Conservation (phyloP, 495 filamentous ascomycete genomes). For the Poronia punctata region DNA sequence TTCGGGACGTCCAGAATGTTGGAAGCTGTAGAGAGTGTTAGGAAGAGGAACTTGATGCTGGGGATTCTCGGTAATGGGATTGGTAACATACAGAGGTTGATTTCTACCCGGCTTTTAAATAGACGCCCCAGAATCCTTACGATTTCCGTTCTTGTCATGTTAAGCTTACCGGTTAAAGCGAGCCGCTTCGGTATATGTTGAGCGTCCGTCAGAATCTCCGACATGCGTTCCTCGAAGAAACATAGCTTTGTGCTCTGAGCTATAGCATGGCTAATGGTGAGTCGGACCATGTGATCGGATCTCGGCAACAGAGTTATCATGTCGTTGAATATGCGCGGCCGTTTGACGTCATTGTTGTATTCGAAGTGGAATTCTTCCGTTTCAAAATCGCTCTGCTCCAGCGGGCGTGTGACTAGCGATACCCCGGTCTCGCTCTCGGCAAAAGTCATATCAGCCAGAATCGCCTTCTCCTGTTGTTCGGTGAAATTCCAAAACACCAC, state of each 20-base stretch:
- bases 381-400: conserved; percentile 84
- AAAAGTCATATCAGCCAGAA: conserved; percentile 92
- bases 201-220: conserved; percentile 83
- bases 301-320: conserved; percentile 91
- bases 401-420: conserved; percentile 60
- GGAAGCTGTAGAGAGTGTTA: conserved; percentile 51
- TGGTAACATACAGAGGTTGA: conserved; percentile 79
- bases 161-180: conserved; percentile 80
- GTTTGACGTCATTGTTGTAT: conserved; percentile 75
- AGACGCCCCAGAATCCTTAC: conserved; percentile 83
- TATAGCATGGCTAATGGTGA: conserved; percentile 94
- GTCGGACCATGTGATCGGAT: conserved; percentile 97
- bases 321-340: conserved; percentile 92
- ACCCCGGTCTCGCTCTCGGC: conserved; percentile 55
- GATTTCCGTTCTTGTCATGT: conserved; percentile 88
- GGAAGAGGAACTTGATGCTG: background rate
- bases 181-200: conserved; percentile 85
- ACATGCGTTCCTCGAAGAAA: conserved; percentile 97
- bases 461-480: conserved; percentile 90
- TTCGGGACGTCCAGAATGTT: conserved; percentile 97
- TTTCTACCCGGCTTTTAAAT: conserved; percentile 91
- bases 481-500: conserved; percentile 99
- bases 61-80: background rate
- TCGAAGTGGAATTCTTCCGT: conserved; percentile 99
- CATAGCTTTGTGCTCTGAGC: conserved; percentile 95